Base-by-base conservation (phyloP, 108 stramenopile species). In the Discostella stelligeroides region DNA sequence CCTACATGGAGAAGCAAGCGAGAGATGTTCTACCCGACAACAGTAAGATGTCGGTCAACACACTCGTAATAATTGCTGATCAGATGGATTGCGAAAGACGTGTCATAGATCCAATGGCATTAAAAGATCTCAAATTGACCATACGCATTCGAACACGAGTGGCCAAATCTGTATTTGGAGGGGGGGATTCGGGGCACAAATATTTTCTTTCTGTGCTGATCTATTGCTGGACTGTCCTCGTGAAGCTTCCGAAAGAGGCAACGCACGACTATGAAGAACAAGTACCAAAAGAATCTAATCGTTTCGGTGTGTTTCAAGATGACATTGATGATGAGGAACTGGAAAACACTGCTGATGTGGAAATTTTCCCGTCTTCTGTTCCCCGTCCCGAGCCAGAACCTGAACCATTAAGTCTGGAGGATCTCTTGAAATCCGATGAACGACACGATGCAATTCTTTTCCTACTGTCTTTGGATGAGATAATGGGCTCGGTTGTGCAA, bases 111-210 rank as follows among this genome's bases (percentile, higher is more conserved):
- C 59, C 45, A 7, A 30, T n/a, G 3, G 15, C 72, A 38, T 61
- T 84, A 65, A 55, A 53, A 40, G 83, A 84, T 80, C 65, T 84
- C 23, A 73, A 76, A 45, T 43, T 76, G 21, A 43, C 63, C 11
- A 76, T 84, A 27, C 62, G 83, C 15, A 43, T 71, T 10, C 79
- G 83, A 25, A 27, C 29, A 4, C 34, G 75, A 34, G 79, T 84
- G 4, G 74, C 74, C 13, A 72, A 56, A 34, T 67, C 64, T n/a
- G n/a, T n/a, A n/a, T n/a, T n/a, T n/a, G n/a, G n/a, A n/a, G n/a
- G n/a, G n/a, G n/a, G n/a, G n/a, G 83, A 84, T 76, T 42, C 23
- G 11, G 80, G 75, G 10, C 83, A 84, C 72, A 62, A 66, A 53
- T 55, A 80, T 58, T 74, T 84, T 49, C 14, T 75, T 7, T 13